phyloP scores from a whole-genome alignment of 2,329 filamentous ascomycete species.

The Calcarisporium arbuscula region DNA sequence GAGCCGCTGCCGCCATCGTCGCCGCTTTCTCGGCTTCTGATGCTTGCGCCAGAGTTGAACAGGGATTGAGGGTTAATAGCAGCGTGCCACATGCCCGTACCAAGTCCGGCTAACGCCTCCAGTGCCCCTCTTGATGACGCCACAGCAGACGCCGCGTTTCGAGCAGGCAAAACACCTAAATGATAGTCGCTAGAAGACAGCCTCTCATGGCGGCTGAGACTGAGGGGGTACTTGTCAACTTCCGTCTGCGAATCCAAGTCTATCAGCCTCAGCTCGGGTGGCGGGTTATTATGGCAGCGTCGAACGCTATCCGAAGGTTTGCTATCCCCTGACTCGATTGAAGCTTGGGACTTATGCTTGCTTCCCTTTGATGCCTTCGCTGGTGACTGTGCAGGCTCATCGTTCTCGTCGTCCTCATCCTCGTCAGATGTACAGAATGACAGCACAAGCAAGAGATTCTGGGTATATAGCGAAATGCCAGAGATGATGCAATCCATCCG shows the following conservation, averaged over 20 bases:
- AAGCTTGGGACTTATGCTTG: constrained; percentile 35
- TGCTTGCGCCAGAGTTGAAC: constrained; percentile 80
- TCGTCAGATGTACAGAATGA: constrained; percentile 77
- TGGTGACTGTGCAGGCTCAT: constrained; percentile 15
- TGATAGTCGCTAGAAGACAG: constrained; percentile 90
- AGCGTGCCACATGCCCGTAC: constrained; percentile 80
- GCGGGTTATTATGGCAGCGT: constrained; percentile 70
- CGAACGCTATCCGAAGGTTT: constrained; percentile 60
- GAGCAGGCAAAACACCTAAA: constrained; percentile 73
- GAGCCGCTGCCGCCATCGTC: constrained; percentile 48
- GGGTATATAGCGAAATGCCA: constrained; percentile 93
- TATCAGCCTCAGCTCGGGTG: constrained; percentile 85
- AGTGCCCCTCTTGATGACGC: constrained; percentile 65
- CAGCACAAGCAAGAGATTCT: constrained; percentile 82
- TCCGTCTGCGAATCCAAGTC: constrained; percentile 83
- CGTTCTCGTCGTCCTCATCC: constrained; percentile 49
- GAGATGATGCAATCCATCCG: constrained; percentile 97
- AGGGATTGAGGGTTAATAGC: constrained; percentile 81
- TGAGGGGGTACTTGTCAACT: constrained; percentile 79
- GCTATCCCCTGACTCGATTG: constrained; percentile 43
- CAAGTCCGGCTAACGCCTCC: constrained; percentile 66
- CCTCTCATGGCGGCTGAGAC: constrained; percentile 78
- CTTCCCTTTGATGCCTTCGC: constrained; percentile 18
- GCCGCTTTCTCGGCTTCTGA: constrained; percentile 55
- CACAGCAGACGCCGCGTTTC: constrained; percentile 55